Evolutionary conservation across 805 yeast genomes (phyloP).

Genomic region (Grigorovia transvaalensis): DNA sequence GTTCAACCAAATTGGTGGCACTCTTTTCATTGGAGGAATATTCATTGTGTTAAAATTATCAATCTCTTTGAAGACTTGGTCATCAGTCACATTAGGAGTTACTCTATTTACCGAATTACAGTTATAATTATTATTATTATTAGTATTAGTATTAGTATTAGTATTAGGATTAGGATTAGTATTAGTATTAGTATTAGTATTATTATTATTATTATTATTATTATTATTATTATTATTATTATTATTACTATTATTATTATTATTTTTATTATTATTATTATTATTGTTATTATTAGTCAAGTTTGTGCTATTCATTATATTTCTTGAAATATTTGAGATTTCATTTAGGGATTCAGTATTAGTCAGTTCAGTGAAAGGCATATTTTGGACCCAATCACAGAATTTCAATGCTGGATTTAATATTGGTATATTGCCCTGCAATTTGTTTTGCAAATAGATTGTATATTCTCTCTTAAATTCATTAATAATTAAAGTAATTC

Average conservation of each 20-base stretch:
- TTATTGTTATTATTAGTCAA: not conserved
- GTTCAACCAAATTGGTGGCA: not conserved
- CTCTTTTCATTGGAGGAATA: not conserved
- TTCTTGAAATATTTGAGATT: not conserved
- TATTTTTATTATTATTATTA: not conserved
- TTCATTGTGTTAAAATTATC: not conserved
- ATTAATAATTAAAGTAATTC: constrained; percentile 17
- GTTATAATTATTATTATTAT: not conserved
- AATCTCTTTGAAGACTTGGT: not conserved
- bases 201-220: too few relatives aligned
- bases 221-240: too few relatives aligned
- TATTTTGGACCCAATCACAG: constrained; percentile 15
- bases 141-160: not conserved
- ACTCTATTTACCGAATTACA: not conserved
- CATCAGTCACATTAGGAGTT: not conserved
- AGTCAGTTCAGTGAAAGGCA: constrained; percentile 17
- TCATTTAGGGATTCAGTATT: constrained; percentile 13
- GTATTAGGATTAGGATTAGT: too few relatives aligned
- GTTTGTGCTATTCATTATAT: constrained; percentile 1
- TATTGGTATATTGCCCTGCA: constrained; percentile 8
- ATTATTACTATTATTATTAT: too few relatives aligned
- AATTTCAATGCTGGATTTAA: constrained; percentile 20
- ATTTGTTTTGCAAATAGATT: constrained; percentile 12
- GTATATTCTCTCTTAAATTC: constrained; percentile 21
- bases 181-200: too few relatives aligned